Base-by-base conservation (phyloP, 805 yeast species). In the Metschnikowia reukaufii region DNA sequence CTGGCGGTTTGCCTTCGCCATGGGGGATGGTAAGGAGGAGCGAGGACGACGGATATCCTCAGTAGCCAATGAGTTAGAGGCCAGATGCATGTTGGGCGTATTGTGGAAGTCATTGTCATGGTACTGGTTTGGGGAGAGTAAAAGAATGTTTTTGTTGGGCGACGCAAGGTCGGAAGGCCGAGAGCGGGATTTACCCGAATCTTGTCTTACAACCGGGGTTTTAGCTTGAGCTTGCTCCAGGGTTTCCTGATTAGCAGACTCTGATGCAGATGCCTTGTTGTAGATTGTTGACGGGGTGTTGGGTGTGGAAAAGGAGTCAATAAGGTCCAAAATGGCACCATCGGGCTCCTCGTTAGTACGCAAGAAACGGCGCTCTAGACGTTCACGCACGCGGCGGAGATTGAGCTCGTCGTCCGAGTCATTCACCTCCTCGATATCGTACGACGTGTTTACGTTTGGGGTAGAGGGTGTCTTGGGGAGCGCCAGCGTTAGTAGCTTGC, bases 1-100 rank as follows among this genome's bases (percentile, higher is more conserved):
- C 51, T 72, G 77, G 42, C 77, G 60, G 45, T 72, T 72, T 6
- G 63, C 72, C 50, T 59, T 67, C 1, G 76, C 77, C 59, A 68
- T 59, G 6, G 77, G 77, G 23, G 74, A 68, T 6, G 72, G 58
- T 20, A 67, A 62, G 10, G 57, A 59, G 1, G 70, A 60, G 38
- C 73, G 58, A 6, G 57, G 51, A 29, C 56, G 50, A 19, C 48
- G 44, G 4, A 44, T 52, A 5, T 64, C 71, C 4, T 58, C 58
- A 10, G 46, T 45, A 9, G 52, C 46, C 12, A 47, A 17, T 17
- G 49, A 31, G 7, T 50, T 30, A 30, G 31, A 31, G 5, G 45
- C 18, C 18, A 36, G 23, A 16, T 36, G 44, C 29, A 36, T 27
- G 33, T 35, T 44, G 21, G 48, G 44, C 7, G 71, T 49, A 21